Evolutionary conservation across 495 filamentous ascomycete genomes (phyloP).

Genomic region (Talaromyces wortmannii): DNA sequence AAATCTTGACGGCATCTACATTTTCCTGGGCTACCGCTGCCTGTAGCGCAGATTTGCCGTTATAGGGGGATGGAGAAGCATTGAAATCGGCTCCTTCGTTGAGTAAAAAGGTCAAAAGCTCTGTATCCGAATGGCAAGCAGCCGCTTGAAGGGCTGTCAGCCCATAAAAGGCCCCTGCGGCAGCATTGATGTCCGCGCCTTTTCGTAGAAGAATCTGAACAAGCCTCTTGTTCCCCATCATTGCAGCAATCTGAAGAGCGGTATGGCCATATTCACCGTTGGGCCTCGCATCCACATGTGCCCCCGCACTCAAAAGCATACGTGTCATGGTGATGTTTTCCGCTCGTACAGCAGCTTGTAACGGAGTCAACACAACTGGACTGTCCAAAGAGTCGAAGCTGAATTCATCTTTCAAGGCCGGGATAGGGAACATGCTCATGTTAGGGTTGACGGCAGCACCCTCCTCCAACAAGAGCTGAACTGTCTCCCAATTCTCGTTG

Average conservation of each 20-base stretch:
- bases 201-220: conserved; percentile 17
- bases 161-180: not conserved
- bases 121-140: not conserved
- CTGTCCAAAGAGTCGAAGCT: not conserved
- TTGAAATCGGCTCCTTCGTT: conserved; percentile 10
- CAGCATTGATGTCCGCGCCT: conserved; percentile 21
- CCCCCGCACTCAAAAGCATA: conserved; percentile 9
- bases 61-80: not conserved
- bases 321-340: not conserved
- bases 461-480: conserved; percentile 6
- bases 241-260: conserved; percentile 26
- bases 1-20: not conserved
- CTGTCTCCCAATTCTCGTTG: not conserved
- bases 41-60: conserved; percentile 9
- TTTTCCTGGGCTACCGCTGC: conserved; percentile 16
- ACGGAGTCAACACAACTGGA: not conserved
- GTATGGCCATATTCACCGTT: conserved; percentile 22
- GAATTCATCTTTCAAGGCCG: not conserved
- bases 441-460: conserved; percentile 8
- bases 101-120: conserved; percentile 3
- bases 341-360: not conserved
- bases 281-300: conserved; percentile 17
- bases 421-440: not conserved
- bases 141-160: conserved; percentile 11
- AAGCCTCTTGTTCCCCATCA: conserved; percentile 13